Base-by-base conservation (phyloP, 352 stramenopile genomes). In the Pythium phragmitis region DNA sequence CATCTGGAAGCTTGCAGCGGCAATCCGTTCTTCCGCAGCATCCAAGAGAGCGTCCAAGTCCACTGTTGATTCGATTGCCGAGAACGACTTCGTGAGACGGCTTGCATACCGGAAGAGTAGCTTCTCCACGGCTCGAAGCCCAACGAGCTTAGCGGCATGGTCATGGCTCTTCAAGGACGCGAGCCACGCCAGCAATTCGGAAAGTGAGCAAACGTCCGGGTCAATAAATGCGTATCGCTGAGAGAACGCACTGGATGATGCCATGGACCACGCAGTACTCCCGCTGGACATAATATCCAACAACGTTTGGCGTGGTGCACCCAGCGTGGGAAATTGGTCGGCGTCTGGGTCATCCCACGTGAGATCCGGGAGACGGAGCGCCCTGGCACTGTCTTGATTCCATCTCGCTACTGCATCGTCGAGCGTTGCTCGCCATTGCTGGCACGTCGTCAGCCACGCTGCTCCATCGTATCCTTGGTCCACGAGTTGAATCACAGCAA, bases 361-460 rank as follows among this genome's bases (percentile, higher is more conserved):
- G 13, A 54, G 30, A 37, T 54, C 21, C 26, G 55, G 55, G 5
- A 62, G 21, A 28, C n/a, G n/a, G 26, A 43, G 54, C 13, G 13
- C 17, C 9, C 28, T 5, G 14, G 43, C 33, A 17, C 2, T 54
- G 4, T 1, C n/a, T 11, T 62, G 13, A 26, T 54, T 53, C 55
- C 55, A 62, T 19, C n/a, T 33, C 26, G 21, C 43, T 1, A 19
- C 43, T 13, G 42, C 55, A 19, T 33, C 19, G 33, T 62, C 55
- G 4, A 62, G 55, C 33, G 33, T 47, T 1, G 2, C 17, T 49
- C 42, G 55, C 55, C 55, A 62, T 3, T 5, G 42, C 30, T 54
- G 28, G n/a, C 55, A 62, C 30, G 53, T 52, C 16, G 17, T n/a
- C 30, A 62, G 8, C 55, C 42, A 45, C 30, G 26, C 43, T 6